Conservation (phyloP, 768 basidiomycete genomes). For the Gymnopilus dilepis region DNA sequence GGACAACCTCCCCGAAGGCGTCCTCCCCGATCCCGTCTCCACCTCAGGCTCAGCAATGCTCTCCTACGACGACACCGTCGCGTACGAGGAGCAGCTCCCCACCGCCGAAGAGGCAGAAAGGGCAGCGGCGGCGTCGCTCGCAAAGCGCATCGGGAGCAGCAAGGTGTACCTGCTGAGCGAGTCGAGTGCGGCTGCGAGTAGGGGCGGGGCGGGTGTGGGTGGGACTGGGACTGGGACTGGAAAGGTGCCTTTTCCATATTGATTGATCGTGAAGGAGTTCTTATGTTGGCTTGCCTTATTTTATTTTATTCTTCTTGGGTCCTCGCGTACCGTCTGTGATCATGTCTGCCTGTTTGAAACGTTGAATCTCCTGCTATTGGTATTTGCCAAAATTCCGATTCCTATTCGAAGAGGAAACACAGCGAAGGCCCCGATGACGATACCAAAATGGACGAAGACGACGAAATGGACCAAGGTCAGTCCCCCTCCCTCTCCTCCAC, state of each 20-base stretch:
- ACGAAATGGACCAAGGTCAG: constrained; percentile 42
- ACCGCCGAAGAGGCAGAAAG: constrained; percentile 32
- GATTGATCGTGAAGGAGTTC: too few species aligned
- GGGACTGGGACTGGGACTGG: constrained; percentile 35
- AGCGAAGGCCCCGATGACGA: constrained; percentile 40
- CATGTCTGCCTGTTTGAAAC: too few species aligned
- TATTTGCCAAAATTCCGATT: too few species aligned
- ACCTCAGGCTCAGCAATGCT: constrained; percentile 28
- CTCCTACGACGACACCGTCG: constrained; percentile 59
- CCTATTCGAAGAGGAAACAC: constrained; percentile 56
- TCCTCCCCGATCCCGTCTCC: constrained; percentile 33
- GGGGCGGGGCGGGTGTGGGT: constrained; percentile 18
- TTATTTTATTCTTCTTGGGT: constrained; percentile 26
- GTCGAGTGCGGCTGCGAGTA: constrained; percentile 56
- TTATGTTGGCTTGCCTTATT: constrained; percentile 47
- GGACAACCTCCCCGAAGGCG: constrained; percentile 51
- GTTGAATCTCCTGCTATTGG: too few species aligned
- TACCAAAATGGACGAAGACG: constrained; percentile 38
- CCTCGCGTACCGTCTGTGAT: too few species aligned
- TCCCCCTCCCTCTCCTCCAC: neutral
- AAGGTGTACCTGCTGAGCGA: constrained; percentile 85
- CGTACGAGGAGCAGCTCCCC: constrained; percentile 63
- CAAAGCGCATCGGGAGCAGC: constrained; percentile 69
- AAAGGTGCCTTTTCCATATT: too few species aligned
- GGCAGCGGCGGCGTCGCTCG: constrained; percentile 45